Evolutionary conservation across 2,329 filamentous ascomycete genomes (phyloP), one percentile per base, ranked within the genome.

Genomic region (Reticulascus tulasneorum): DNA sequence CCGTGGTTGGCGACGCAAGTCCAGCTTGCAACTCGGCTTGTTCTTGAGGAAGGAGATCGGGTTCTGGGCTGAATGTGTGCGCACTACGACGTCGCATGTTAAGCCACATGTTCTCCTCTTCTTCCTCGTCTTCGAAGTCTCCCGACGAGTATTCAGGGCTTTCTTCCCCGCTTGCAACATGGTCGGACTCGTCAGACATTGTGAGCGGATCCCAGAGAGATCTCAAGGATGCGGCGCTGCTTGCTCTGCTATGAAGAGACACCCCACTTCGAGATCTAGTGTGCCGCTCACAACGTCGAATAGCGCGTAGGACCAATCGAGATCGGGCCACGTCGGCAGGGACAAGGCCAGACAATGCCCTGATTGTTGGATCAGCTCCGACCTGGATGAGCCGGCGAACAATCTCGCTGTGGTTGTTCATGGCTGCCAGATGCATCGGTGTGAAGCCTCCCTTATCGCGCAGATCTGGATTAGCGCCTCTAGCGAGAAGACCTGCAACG

Each of bases 371-470:
- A 59, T 89, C 82, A 3, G 85, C 86, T 24, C 86, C 84, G 25
- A 78, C 75, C 17, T 84, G 69, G 47, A 90, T 79, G 39, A 94
- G 71, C 11, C 84, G 77, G 41, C 83, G 75, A 11, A 91, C 82
- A 47, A 93, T 87, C 53, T 88, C 81, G 9, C 77, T 66, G 52
- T 89, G 82, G 44, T 82, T 78, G 57, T 85, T 82, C 52, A 94
- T 74, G 18, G 84, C 81, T 15, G 88, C 87, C 54, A 91, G 76
- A 58, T 94, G 86, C 64, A 94, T 73, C 11, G 88, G 80, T 5
- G 86, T 88, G 59, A 87, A 91, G 16, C 87, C 87, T 32, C 84
- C 83, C 44, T 80, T 83, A 55, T 94, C 88, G 37, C 79, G 75
- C 23, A 80, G 67, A 50, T 91, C 81, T 1, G 83, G 79, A 51